A percentile compares a stretch with the other conserved stretches of the same genome.
Conservation (phyloP, 2,329 filamentous ascomycete species). For the Alternaria postmessia region DNA sequence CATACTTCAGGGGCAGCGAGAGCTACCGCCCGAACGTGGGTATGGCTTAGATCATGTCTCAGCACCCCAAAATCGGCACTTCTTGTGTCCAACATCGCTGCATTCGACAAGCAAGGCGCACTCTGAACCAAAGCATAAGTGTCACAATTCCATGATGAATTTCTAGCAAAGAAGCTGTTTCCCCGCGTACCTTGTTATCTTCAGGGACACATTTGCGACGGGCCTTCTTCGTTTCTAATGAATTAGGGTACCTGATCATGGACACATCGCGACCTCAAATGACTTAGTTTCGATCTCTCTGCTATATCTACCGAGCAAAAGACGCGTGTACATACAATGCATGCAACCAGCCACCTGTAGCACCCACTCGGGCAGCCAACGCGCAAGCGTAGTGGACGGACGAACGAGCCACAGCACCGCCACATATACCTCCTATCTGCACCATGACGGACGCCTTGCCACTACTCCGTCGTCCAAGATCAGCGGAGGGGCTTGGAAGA, state of each 20-base stretch:
- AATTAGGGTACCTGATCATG: not conserved
- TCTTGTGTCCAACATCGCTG: not conserved
- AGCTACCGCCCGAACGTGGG: not conserved
- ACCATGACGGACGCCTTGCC: constrained; percentile 7
- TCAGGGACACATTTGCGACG: not conserved
- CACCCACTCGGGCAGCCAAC: not conserved
- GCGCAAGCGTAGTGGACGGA: not conserved
- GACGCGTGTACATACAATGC: constrained; percentile 1
- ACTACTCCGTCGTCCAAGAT: constrained; percentile 2
- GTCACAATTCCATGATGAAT: not conserved
- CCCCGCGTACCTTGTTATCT: not conserved
- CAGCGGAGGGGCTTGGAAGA: constrained; percentile 6
- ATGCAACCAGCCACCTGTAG: not conserved
- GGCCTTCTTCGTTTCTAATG: not conserved
- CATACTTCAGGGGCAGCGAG: constrained; percentile 1
- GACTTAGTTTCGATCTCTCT: not conserved
- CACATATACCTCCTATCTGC: not conserved
- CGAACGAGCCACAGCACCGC: constrained; percentile 5
- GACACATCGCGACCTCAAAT: not conserved
- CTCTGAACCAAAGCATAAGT: not conserved
- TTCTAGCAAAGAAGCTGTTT: not conserved
- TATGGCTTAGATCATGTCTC: not conserved
- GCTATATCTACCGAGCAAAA: not conserved
- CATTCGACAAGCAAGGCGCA: not conserved
- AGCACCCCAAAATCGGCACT: not conserved